A percentile compares a stretch with the other conserved stretches of the same genome.
Conservation (phyloP, 257 asterid genomes). For the Rubia yunnanensis region DNA sequence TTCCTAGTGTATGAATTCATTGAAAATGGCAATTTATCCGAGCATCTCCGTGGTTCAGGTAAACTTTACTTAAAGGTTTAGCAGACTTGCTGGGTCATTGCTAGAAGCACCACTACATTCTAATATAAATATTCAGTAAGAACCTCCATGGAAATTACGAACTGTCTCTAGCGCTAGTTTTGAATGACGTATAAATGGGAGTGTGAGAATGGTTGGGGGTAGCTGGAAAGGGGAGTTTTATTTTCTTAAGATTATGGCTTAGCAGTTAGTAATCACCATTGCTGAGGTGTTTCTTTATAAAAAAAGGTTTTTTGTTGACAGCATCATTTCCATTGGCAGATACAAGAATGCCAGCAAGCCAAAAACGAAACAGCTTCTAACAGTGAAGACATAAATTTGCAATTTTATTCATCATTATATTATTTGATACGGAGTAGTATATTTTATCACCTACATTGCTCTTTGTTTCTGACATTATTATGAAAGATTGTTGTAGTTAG, state of each 20-base stretch:
- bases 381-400: not conserved
- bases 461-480: not conserved
- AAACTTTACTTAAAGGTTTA: constrained; percentile 4
- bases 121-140: not conserved
- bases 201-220: not conserved
- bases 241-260: not conserved
- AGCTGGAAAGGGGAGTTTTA: not conserved
- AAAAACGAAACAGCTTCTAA: not conserved
- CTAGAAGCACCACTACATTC: not conserved
- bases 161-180: not conserved
- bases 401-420: not conserved
- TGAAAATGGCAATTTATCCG: constrained; percentile 84
- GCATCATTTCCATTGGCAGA: not conserved
- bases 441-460: not conserved
- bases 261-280: not conserved
- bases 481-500: not conserved
- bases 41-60: constrained; percentile 87
- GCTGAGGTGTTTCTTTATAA: not conserved
- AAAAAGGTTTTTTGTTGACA: not conserved
- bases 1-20: constrained; percentile 89
- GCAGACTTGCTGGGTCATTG: not conserved
- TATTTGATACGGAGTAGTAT: not conserved
- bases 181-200: not conserved
- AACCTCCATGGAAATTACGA: not conserved
- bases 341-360: not conserved